phyloP scores from a whole-genome alignment of 2,329 filamentous ascomycete species.

The Trichoderma gracile region DNA sequence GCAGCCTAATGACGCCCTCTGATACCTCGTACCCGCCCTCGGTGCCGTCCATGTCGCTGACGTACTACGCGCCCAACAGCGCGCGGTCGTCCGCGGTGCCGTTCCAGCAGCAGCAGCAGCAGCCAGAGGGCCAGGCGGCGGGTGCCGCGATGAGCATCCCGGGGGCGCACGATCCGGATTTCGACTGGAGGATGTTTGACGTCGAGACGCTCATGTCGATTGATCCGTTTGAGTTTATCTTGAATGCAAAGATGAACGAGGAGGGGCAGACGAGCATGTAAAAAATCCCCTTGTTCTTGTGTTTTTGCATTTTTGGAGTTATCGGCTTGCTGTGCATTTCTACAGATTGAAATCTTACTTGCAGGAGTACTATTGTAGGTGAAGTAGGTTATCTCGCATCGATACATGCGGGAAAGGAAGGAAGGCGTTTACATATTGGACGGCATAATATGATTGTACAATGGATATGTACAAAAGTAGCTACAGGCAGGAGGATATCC shows the following conservation, averaged over 20 bases:
- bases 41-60: slow-evolving; percentile 12
- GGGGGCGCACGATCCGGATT: slow-evolving; percentile 9
- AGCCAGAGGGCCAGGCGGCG: background rate
- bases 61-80: slow-evolving; percentile 11
- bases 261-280: background rate
- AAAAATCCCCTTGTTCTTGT: background rate
- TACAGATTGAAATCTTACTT: background rate
- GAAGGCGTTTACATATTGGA: background rate
- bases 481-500: too few relatives aligned
- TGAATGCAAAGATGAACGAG: slow-evolving; percentile 17
- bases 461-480: too few relatives aligned
- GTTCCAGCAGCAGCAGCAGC: too few relatives aligned
- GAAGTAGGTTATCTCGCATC: background rate
- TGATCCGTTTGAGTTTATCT: slow-evolving; percentile 16
- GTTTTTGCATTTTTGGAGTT: background rate
- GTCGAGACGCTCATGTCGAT: slow-evolving; percentile 23
- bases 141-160: slow-evolving; percentile 3
- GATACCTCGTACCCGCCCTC: slow-evolving; percentile 7
- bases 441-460: too few relatives aligned
- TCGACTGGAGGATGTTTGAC: slow-evolving; percentile 22
- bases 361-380: background rate
- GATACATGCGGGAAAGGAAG: background rate
- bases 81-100: background rate
- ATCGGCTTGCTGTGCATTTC: background rate
- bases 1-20: slow-evolving; percentile 3